Evolutionary conservation across 129 eudicot species (phyloP).

Genomic region (Pulicaria dysenterica): DNA sequence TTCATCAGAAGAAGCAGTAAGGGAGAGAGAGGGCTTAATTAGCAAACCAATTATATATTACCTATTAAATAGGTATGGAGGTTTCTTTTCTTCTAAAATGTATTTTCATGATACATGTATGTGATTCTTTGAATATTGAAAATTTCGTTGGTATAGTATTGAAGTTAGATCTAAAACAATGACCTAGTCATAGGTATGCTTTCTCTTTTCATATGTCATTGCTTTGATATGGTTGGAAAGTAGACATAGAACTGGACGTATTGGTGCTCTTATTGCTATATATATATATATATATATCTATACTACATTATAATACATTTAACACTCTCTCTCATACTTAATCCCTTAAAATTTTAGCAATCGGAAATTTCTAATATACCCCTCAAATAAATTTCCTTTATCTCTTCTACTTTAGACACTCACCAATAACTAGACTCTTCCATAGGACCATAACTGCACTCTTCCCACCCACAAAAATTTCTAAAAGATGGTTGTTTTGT

Average conservation of each 20-base stretch:
- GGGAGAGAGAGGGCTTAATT: constrained; percentile 77
- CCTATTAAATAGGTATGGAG: constrained; percentile 67
- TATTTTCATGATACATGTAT: constrained; percentile 14
- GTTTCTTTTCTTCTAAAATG: background rate
- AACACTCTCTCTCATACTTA: too few species aligned
- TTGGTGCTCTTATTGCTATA: background rate
- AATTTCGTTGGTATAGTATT: constrained; percentile 4
- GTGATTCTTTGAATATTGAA: background rate
- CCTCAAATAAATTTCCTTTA: too few species aligned
- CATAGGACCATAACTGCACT: too few species aligned
- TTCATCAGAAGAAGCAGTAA: constrained; percentile 80
- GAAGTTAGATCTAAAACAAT: background rate
- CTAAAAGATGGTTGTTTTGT: too few species aligned
- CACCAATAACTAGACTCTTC: too few species aligned
- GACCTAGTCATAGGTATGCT: background rate
- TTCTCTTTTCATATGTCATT: background rate
- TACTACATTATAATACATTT: too few species aligned
- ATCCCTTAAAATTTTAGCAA: too few species aligned
- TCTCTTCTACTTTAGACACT: too few species aligned
- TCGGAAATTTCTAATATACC: too few species aligned
- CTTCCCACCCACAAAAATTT: too few species aligned
- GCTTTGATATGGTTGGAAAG: background rate
- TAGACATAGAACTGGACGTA: background rate
- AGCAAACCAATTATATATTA: constrained; percentile 88
- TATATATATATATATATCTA: too few species aligned